Evolutionary conservation across 2,329 filamentous ascomycete genomes (phyloP), one percentile per base, ranked within the genome.

Genomic region (Microdochium paspali): DNA sequence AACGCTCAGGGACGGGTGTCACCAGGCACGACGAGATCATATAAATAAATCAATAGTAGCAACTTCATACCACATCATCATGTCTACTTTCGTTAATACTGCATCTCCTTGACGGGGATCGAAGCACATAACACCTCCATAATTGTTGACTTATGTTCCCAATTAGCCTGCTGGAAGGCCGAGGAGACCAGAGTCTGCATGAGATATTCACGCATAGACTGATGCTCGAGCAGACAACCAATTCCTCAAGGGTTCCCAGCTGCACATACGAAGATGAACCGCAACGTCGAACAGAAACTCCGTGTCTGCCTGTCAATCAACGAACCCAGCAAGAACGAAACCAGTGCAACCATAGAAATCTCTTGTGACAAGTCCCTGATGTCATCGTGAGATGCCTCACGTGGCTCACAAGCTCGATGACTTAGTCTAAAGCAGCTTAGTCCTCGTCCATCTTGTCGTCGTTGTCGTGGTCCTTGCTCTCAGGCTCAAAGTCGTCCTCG

Each of bases 371-470:
- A 40, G 12, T 40, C 35, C 6, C 18, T 18, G 6, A 40, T 10
- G 18, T 21, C 6, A 20, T 18, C 18, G 35, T 21, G 18, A 40
- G 35, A 21, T 40, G 35, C 35, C 20, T 15, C 6, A 40, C 31
- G 13, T 7, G 15, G 18, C 6, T 18, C 35, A 20, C 35, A n/a
- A n/a, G n/a, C n/a, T n/a, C n/a, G 18, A 21, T 21, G 35, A n/a
- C 18, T 20, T 7, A 3, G 10, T 15, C 10, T 18, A 6, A 5
- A 20, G 18, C 35, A 10, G 10, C 18, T 35, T 21, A 40, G 18
- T 40, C 35, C 35, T 84, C 79, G 59, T 84, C 76, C 85, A 89
- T 89, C 68, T 82, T 80, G 53, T 87, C 84, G 51, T 83, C 80
- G 53, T 82, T 74, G 44, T 84, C 80, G 53, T 80, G 75, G 47